phyloP scores from a whole-genome alignment of 331 rosid genomes.

The Arachis monticola region DNA sequence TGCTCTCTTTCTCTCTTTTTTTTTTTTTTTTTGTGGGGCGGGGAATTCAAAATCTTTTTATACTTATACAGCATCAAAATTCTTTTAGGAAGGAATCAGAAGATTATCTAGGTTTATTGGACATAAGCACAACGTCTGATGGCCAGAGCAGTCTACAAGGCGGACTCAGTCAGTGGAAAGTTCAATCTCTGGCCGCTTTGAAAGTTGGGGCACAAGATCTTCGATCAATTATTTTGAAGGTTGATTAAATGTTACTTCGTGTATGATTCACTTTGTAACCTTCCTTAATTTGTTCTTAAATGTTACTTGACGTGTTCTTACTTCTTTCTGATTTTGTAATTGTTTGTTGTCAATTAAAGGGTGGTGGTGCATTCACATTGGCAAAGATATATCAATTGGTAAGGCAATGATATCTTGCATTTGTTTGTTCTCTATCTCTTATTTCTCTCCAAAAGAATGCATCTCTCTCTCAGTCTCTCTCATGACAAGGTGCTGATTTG shows the following conservation, averaged over 20 bases:
- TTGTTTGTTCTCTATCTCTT: slow-evolving; percentile 25
- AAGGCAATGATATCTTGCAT: slow-evolving; percentile 39
- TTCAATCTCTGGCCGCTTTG: slow-evolving; percentile 60
- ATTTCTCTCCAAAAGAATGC: slow-evolving; percentile 11
- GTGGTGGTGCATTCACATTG: slow-evolving; percentile 74
- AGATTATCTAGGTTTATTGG: slow-evolving; percentile 44
- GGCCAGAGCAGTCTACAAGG: slow-evolving; percentile 60
- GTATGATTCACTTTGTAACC: slow-evolving; percentile 11
- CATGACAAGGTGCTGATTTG: slow-evolving; percentile 42
- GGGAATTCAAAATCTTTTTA: background rate
- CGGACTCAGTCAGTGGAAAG: slow-evolving; percentile 80
- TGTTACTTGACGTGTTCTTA: slow-evolving; percentile 21
- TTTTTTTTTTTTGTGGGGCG: background rate
- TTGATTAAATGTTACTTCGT: slow-evolving; percentile 26
- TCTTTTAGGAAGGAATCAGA: slow-evolving; percentile 67
- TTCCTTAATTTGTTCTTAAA: slow-evolving; percentile 12
- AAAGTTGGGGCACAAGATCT: slow-evolving; percentile 67
- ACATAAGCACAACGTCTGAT: slow-evolving; percentile 44
- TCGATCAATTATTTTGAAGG: slow-evolving; percentile 75
- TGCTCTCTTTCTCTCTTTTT: background rate
- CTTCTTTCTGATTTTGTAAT: slow-evolving; percentile 23
- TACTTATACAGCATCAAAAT: slow-evolving; percentile 27
- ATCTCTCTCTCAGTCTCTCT: background rate
- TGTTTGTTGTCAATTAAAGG: slow-evolving; percentile 48
- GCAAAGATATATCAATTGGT: slow-evolving; percentile 82